Conservation (phyloP, 441 rosid species). For the Rhodomyrtus psidioides region DNA sequence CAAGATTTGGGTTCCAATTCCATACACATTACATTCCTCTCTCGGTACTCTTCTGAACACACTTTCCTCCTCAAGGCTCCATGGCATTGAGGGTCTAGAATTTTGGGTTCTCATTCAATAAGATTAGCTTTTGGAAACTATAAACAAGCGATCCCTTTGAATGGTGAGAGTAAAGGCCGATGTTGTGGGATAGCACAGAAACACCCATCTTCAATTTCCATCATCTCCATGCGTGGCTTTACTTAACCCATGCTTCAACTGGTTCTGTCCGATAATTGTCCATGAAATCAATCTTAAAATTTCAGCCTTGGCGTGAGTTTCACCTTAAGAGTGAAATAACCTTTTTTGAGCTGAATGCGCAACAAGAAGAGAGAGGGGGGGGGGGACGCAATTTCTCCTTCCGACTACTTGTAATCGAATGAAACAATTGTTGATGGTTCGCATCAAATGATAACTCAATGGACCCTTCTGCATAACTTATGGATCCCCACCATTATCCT, state of each 20-base stretch:
- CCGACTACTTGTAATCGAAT: no score
- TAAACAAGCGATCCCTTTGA: background rate
- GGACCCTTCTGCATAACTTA: background rate
- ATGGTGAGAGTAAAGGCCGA: background rate
- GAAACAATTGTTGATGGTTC: background rate
- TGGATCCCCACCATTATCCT: no score
- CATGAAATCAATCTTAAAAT: background rate
- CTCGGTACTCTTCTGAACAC: accelerated
- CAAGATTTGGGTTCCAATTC: background rate
- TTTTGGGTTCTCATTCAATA: background rate
- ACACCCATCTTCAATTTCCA: background rate
- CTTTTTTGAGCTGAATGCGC: background rate
- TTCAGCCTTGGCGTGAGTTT: background rate
- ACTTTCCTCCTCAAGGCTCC: background rate
- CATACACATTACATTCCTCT: no score
- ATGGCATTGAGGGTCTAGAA: background rate
- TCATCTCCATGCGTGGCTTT: background rate
- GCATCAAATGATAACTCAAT: background rate
- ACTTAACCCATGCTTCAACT: background rate
- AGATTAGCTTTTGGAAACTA: background rate
- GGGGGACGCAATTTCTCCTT: no score
- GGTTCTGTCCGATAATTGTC: background rate
- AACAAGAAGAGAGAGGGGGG: no score
- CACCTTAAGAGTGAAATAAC: background rate
- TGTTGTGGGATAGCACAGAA: no score